Conservation (phyloP, 2,329 filamentous ascomycete genomes). For the Exophiala sp. region DNA sequence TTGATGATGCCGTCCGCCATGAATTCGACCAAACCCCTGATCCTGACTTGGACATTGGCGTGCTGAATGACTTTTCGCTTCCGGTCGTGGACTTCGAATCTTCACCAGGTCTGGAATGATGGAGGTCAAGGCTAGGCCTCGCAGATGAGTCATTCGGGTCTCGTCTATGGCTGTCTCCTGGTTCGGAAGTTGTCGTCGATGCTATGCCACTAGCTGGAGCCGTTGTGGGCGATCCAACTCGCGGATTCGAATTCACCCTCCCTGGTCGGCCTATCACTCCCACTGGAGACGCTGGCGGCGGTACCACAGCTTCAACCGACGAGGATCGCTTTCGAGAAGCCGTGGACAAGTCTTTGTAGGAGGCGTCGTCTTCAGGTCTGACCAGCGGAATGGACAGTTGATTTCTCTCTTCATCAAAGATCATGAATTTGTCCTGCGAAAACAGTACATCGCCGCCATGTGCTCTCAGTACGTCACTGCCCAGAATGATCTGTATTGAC, state of each 20-base stretch:
- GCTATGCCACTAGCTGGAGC: conserved; percentile 11
- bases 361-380: conserved; percentile 75
- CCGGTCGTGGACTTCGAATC: conserved; percentile 30
- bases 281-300: conserved; percentile 25
- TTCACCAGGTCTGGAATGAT: conserved; percentile 14
- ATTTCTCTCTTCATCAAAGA: conserved; percentile 80
- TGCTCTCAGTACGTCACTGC: conserved; percentile 76
- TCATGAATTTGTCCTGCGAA: conserved; percentile 80
- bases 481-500: conserved; percentile 76
- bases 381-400: conserved; percentile 88
- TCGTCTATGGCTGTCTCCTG: conserved; percentile 11
- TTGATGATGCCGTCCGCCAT: conserved; percentile 24
- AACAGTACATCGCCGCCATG: conserved; percentile 89
- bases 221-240: conserved; percentile 28
- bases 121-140: conserved; percentile 20
- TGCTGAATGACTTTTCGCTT: conserved; percentile 31
- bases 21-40: conserved; percentile 29
- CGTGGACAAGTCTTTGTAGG: conserved; percentile 72
- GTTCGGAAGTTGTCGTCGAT: conserved; percentile 9
- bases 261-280: conserved; percentile 34
- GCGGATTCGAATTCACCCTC: conserved; percentile 26
- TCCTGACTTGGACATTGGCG: conserved; percentile 26
- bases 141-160: conserved; percentile 18
- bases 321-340: conserved; percentile 33
- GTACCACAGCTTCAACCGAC: conserved; percentile 19